These are phyloP conservation scores for Trametes maxima DNA, from an alignment of 768 basidiomycete species.

Conservation along the genomic window DNA sequence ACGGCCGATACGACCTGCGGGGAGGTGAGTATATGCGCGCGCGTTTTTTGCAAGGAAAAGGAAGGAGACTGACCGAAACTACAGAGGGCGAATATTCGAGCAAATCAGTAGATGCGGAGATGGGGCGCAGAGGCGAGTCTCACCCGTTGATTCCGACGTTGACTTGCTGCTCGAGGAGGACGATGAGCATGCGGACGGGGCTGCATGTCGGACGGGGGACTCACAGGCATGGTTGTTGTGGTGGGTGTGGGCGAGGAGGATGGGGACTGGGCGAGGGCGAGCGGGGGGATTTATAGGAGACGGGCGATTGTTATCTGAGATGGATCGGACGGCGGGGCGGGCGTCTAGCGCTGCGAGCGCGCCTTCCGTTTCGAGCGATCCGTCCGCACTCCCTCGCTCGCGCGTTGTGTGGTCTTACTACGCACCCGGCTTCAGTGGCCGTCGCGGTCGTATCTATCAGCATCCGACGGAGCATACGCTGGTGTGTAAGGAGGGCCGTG, in stretches of 20 bases:
- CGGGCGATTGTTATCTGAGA: constrained; percentile 24
- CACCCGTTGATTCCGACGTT: constrained; percentile 98
- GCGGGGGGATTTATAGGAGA: constrained; percentile 14
- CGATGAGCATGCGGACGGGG: not conserved
- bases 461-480: not conserved
- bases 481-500: not conserved
- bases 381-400: not conserved
- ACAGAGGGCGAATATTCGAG: constrained; percentile 21
- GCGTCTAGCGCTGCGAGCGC: not conserved
- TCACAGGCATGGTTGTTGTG: constrained; percentile 20
- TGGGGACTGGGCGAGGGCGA: constrained; percentile 1
- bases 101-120: constrained; percentile 8
- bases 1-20: constrained; percentile 95
- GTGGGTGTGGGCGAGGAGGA: constrained; percentile 13
- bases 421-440: not conserved
- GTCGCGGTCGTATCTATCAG: not conserved
- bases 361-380: not conserved
- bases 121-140: constrained; percentile 12
- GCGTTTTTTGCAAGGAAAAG: not conserved
- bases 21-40: not conserved
- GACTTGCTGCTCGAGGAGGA: constrained; percentile 44
- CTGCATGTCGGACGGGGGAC: not conserved
- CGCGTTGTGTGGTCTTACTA: not conserved
- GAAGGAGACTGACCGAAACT: constrained; percentile 70
- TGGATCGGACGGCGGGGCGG: constrained; percentile 7